Evolutionary conservation across 352 stramenopile species (phyloP), one percentile per base, ranked within the genome.

Genomic region (Phytopythium mirpurense): DNA sequence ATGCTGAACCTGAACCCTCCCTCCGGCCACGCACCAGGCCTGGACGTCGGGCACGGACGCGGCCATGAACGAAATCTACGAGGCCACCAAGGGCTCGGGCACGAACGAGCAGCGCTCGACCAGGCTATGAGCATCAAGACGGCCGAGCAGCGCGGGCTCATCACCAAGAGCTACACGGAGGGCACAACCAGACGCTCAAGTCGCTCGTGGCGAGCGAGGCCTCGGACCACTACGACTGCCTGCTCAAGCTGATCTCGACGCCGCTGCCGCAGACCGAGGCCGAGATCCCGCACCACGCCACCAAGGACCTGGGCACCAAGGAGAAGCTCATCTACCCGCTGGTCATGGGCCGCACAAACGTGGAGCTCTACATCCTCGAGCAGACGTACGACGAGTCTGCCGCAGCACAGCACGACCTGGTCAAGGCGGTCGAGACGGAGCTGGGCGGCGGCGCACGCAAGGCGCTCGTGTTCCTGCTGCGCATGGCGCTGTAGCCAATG

Each of bases 1-100:
- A 87, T 87, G 79, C 51, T 89, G 47, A 88, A 87, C 74, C 73
- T 93, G 52, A 90, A 93, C 74, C 77, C 82, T 34, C 75, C 75
- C 46, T n/a, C n/a, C n/a, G n/a, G 70, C 74, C 34, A 72, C 77
- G 38, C 74, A 93, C 71, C 78, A 67, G 51, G 57, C 78, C 46
- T 86, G 78, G 71, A 76, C 79, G 19, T 44, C 67, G 10, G 64
- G 73, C 42, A 76, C 86, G 52, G 79, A 93, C 54, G 70, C 64
- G 57, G 56, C 64, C 21, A 66, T 62, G 51, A 67, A 90, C 59
- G 68, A 86, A 37, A 89, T 90, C 63, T 62, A 74, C 52, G 59
- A 78, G 44, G 82, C 82, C 53, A 86, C 71, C 58, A 75, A 82
- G 56, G 77, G 80, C 54, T 49, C 77, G n/a, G 77, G 80, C 66